Evolutionary conservation across 2,329 filamentous ascomycete species (phyloP), one percentile per base, ranked within the genome.

Genomic region (Pseudocercospora macadamiae): DNA sequence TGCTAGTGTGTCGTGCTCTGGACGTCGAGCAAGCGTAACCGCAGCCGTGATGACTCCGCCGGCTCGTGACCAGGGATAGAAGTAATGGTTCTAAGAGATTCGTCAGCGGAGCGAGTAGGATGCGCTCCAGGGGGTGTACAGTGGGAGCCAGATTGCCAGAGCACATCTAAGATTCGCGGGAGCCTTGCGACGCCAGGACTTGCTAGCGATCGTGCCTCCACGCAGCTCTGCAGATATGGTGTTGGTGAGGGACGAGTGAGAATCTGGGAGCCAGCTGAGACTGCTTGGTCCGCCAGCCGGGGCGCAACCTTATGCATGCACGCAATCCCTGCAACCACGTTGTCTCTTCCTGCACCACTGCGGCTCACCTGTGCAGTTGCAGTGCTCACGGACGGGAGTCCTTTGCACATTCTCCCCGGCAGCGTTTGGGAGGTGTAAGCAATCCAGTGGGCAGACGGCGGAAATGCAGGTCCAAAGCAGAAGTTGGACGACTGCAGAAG

Each of bases 41-140:
- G 51, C 21, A 53, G 51, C 34, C 51, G 51, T 53, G 51, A 39
- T 53, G 51, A 57, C 54, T 60, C 58, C 44, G 37, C 53, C 53
- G 57, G 53, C 48, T 47, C 48, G 39, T 30, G 47, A 21, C 23
- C 47, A 32, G 47, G 28, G 47, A 21, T 34, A 8, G 47, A 21
- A 49, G 14, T 10, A 32, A 49, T 16, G 45, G 45, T 49, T 2
- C 16, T 44, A 8, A 28, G 42, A 47, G 23, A 21, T 26, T 47
- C 42, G 23, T 47, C 42, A 47, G 42, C 42, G 9, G 23, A 16
- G 19, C 42, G 23, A 47, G 42, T 16, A 47, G 23, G 21, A 47
- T 47, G 42, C 23, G 42, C 21, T n/a, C 19, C 39, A 45, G 39
- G 39, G 39, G 39, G 18, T 19, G n/a, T n/a, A n/a, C n/a, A n/a